Evolutionary conservation across 139 green algal genomes (phyloP), one percentile per base, ranked within the genome.

Genomic region (Closterium sp.): DNA sequence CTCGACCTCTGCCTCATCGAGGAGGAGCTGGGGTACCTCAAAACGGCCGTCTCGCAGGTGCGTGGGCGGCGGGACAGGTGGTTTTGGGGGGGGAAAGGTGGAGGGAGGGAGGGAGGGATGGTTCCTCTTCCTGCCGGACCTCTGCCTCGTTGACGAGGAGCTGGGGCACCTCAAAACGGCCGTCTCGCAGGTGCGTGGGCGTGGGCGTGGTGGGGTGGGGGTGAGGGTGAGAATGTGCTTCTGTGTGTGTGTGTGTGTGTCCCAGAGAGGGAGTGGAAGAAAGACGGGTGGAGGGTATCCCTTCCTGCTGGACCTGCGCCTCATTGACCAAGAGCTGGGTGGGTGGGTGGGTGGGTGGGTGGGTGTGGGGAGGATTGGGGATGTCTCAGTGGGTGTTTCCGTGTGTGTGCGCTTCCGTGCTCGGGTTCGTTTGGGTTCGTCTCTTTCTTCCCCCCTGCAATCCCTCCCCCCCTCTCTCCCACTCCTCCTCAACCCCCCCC

Each of bases 91-190:
- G n/a, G n/a, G n/a, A n/a, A n/a, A n/a, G n/a, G n/a, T n/a, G n/a
- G n/a, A n/a, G n/a, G n/a, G n/a, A n/a, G n/a, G n/a, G n/a, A n/a
- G n/a, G n/a, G n/a, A n/a, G n/a, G n/a, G n/a, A n/a, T n/a, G n/a
- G n/a, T 99, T 98, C 93, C 89, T 99, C 16, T 98, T 99, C 91
- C 94, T 99, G 4, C 92, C 99, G 25, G 98, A 99, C 96, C 99
- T 97, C 6, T 97, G 95, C 90, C 86, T 98, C 35, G 92, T 95
- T 6, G 98, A 99, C 95, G 98, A 86, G 28, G 83, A 86, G 83
- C 30, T 86, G 83, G 30, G 30, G 3, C 31, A 34, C 83, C 83
- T 86, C 83, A 86, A 86, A 9, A 86, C 83, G 2, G 83, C 83
- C 30, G 7, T 86, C 83, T 86, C 83, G n/a, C 83, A 86, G 83